Evolutionary conservation across 2,329 filamentous ascomycete species (phyloP), one percentile per base, ranked within the genome.

Genomic region (Grosmannia serpens): DNA sequence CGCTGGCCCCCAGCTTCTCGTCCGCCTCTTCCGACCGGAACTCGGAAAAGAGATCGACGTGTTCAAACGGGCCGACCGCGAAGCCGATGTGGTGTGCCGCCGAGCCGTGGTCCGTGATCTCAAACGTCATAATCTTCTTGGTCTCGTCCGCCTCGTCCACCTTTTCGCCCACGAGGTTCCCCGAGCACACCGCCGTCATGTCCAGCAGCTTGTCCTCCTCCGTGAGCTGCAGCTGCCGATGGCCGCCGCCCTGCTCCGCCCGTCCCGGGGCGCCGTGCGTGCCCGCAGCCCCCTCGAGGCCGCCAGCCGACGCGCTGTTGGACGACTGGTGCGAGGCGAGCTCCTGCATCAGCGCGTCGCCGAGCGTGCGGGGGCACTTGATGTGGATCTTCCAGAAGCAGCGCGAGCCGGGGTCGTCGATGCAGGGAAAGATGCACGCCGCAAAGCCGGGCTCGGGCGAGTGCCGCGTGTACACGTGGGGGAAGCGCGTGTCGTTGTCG

Each of bases 41-140:
- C 65, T 92, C 88, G 2, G 89, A 87, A 62, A 77, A 83, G 6
- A 99, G 77, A 67, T 96, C 89, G 57, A 97, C 86, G 64, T 92
- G 87, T 70, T 97, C 91, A 69, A 99, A 99, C 0, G 95, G 94
- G 0, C 95, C 94, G 58, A 97, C 83, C 2, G 91, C 89, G 70
- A 99, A 96, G 5, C 91, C 92, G 63, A 99, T 85, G 69, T 97
- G 92, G 62, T 91, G 88, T 1, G 92, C 87, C 1, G 91, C 83
- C 55, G 87, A 84, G 62, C 85, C 84, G 60, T 82, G 81, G 55
- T 88, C 64, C 2, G 60, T 63, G 17, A 65, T 86, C 58, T 85
- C 83, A 68, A 97, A 99, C 0, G 87, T 89, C 68, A 94, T 88
- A 2, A 89, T 91, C 72, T 95, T 96, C 69, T 90, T 91, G 27